Conservation (phyloP, 306 rosid genomes). For the Malus fusca region DNA sequence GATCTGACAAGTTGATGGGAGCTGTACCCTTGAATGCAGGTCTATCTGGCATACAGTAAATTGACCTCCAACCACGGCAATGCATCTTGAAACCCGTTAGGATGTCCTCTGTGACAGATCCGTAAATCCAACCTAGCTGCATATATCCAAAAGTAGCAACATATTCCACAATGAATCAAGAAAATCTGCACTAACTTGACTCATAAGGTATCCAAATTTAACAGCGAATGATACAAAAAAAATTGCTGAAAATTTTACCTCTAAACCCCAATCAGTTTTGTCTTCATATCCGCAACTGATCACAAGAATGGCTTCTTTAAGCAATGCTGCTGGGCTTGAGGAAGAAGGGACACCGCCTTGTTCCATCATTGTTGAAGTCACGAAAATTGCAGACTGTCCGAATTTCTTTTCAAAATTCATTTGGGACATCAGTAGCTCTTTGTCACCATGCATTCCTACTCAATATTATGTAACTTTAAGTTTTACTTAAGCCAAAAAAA, state of each 20-base stretch:
- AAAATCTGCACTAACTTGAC: neutral
- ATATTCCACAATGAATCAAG: neutral
- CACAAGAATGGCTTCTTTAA: conserved; percentile 92
- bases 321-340: conserved; percentile 66
- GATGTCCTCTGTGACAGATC: conserved; percentile 93
- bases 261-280: conserved; percentile 93
- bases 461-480: neutral
- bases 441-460: conserved; percentile 65
- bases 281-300: conserved; percentile 92
- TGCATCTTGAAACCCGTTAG: conserved; percentile 96
- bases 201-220: neutral
- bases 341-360: conserved; percentile 82
- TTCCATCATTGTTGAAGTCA: conserved; percentile 85
- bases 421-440: conserved; percentile 76
- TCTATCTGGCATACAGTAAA: conserved; percentile 80
- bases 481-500: neutral
- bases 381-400: conserved; percentile 88
- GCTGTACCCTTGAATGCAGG: conserved; percentile 97
- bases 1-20: conserved; percentile 91
- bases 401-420: conserved; percentile 90
- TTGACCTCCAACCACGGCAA: conserved; percentile 98
- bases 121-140: conserved; percentile 97
- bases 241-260: conserved; percentile 44
- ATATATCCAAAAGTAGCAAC: conserved; percentile 12
- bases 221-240: neutral